Base-by-base conservation (phyloP, 2,329 filamentous ascomycete species). In the Hortaea werneckii region DNA sequence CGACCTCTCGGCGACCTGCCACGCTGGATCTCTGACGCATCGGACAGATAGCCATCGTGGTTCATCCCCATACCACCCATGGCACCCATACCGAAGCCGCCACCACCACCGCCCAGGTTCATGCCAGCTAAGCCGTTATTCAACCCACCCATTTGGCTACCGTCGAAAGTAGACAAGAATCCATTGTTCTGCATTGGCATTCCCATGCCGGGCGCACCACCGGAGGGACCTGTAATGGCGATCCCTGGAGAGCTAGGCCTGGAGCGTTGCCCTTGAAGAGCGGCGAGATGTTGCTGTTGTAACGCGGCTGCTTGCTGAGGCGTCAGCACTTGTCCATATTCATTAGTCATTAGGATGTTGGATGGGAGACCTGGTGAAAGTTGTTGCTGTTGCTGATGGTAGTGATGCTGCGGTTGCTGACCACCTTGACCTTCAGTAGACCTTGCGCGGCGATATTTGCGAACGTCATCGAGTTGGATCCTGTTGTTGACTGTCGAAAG, bases 401-500 rank as follows among this genome's bases (percentile, higher is more conserved):
- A 43, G 20, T 54, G 54, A 48, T 69, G 71, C 58, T 83, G 82
- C 8, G 9, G 9, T 9, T 9, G 32, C 32, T 35, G 32, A 39
- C 68, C 70, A 58, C 61, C 62, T 37, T 83, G 76, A 26, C 83
- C 84, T 59, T 95, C 90, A 57, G 88, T 89, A 41, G 92, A 95
- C 49, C 89, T 81, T 54, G 88, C 81, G 49, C 90, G 85, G 53
- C 92, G 87, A 67, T 92, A 96, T 69, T 96, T 96, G 61, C 89
- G 87, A 51, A 94, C 90, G 65, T 98, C 92, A 59, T 98, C 92
- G 48, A 98, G 75, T 43, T 92, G 89, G 59, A 98, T 95, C 37
- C 92, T 85, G 66, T 96, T 98, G 72, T 96, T 98, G 42, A 98
- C 92, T 2, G 92, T 98, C 5, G 90, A 96, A 40, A 98, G 74